These are phyloP conservation scores for Kodamaea laetipori DNA, from an alignment of 805 yeast genomes.

Conservation along the genomic window DNA sequence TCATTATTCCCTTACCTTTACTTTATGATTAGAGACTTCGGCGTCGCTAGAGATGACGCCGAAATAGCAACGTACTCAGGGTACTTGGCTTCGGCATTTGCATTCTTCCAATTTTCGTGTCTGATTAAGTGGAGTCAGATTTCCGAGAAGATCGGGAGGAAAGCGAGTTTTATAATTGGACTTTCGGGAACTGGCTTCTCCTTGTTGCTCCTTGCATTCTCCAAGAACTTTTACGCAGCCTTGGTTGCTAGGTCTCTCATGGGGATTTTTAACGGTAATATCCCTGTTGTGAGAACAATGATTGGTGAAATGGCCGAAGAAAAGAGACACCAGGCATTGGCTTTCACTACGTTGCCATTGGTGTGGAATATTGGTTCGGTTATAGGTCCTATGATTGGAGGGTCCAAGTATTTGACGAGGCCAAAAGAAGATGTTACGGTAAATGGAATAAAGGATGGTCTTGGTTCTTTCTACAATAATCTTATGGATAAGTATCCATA, in stretches of 20 bases:
- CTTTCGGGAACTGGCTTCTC: constrained; percentile 28
- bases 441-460: constrained; percentile 15
- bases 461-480: constrained; percentile 22
- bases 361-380: constrained; percentile 35
- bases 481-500: constrained; percentile 39
- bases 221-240: constrained; percentile 31
- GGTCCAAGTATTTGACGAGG: constrained; percentile 29
- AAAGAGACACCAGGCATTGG: constrained; percentile 33
- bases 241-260: constrained; percentile 29
- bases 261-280: constrained; percentile 33
- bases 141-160: constrained; percentile 32
- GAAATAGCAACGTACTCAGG: constrained; percentile 26
- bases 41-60: constrained; percentile 21
- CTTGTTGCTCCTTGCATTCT: constrained; percentile 33
- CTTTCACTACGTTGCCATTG: constrained; percentile 34
- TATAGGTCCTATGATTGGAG: constrained; percentile 37
- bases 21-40: constrained; percentile 27
- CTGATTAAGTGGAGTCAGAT: constrained; percentile 35
- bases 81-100: constrained; percentile 25
- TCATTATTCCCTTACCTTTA: constrained; percentile 18
- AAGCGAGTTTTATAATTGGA: constrained; percentile 29
- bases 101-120: constrained; percentile 26
- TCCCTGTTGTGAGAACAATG: constrained; percentile 33
- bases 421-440: constrained; percentile 17
- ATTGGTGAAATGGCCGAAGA: constrained; percentile 36